Base-by-base conservation (phyloP, 768 basidiomycete genomes). In the Macrolepiota albuminosa region DNA sequence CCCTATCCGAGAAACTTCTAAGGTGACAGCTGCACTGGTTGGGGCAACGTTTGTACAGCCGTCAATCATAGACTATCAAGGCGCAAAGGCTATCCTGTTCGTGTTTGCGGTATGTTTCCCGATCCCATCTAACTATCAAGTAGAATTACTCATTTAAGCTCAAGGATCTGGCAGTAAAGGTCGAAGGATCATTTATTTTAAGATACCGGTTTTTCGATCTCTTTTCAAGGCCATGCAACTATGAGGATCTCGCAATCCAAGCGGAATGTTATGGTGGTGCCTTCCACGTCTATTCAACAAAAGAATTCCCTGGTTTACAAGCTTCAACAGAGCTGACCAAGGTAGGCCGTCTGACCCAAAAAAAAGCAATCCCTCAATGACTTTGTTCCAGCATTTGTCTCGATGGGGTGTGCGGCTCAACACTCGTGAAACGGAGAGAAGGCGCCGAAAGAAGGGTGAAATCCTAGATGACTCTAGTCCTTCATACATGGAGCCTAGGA, bases 141-240 rank as follows among this genome's bases (percentile, higher is more conserved):
- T 40, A 16, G 47, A 51, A 2, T 60, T 21, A 42, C 14, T 54
- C 37, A 29, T 11, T 46, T 52, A 6, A 33, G 45, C 42, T n/a
- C 9, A 63, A 89, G 88, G 87, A 89, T 65, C 73, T 89, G n/a
- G 85, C 87, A 0, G 87, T 89, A 6, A 85, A 84, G 64, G 78
- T 77, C 24, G 87, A 88, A 66, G 88, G 88, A 26, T 77, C 75
- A 16, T 90, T 88, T 66, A 77, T 85, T 42, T 73, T 89, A 29
- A 80, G 87, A 45, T 88, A 88, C 66, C 77, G 87, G 4, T 77
- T 81, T 58, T 87, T 89, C 64, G 85, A 87, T 70, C 72, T 89
- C 40, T 82, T 80, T 66, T 80, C 79, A 0, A 68, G 70, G 29
- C 73, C 76, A 13, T 56, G 63, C 21, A 68, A 66, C 37, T 61